These are phyloP conservation scores for Raffaelea ambrosiae DNA, from an alignment of 2,329 filamentous ascomycete species.

Conservation along the genomic window DNA sequence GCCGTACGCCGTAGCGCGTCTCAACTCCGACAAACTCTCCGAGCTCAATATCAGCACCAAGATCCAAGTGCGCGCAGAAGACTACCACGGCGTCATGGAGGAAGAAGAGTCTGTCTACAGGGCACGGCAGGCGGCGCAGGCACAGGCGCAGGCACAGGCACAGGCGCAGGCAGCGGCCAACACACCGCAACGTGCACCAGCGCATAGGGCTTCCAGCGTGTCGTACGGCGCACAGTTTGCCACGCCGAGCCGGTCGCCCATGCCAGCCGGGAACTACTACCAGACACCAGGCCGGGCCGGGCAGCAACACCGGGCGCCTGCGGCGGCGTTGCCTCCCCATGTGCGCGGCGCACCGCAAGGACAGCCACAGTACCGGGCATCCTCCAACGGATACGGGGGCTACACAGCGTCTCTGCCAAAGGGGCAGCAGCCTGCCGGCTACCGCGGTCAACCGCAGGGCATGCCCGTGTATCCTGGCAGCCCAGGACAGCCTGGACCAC, in stretches of 20 bases:
- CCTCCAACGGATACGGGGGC: slow-evolving; percentile 35
- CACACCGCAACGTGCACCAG: slow-evolving; percentile 20
- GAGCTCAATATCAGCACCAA: slow-evolving; percentile 75
- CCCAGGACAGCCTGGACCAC: slow-evolving; percentile 1
- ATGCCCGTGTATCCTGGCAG: slow-evolving; percentile 16
- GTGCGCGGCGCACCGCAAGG: slow-evolving; percentile 18
- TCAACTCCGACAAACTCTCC: slow-evolving; percentile 78
- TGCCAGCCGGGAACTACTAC: slow-evolving; percentile 29
- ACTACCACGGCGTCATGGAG: slow-evolving; percentile 73
- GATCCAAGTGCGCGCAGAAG: slow-evolving; percentile 62
- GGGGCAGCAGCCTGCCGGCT: slow-evolving; percentile 35
- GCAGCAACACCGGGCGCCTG: slow-evolving; percentile 28
- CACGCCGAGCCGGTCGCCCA: slow-evolving; percentile 36
- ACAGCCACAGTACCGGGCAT: slow-evolving; percentile 33
- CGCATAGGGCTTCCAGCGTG: slow-evolving; percentile 23
- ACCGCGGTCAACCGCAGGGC: slow-evolving; percentile 37
- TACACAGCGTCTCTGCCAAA: slow-evolving; percentile 47
- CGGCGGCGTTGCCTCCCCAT: slow-evolving; percentile 22
- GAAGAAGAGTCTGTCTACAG: slow-evolving; percentile 62
- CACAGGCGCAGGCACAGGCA: too few relatives aligned
- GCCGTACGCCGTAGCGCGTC: slow-evolving; percentile 76
- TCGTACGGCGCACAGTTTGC: slow-evolving; percentile 37
- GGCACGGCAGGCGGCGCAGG: slow-evolving; percentile 10
- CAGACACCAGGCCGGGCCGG: slow-evolving; percentile 33
- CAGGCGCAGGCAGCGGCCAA: slow-evolving; percentile 21